Evolutionary conservation across 2,329 filamentous ascomycete genomes (phyloP), one percentile per base, ranked within the genome.

Genomic region (Apiospora pterosperma): DNA sequence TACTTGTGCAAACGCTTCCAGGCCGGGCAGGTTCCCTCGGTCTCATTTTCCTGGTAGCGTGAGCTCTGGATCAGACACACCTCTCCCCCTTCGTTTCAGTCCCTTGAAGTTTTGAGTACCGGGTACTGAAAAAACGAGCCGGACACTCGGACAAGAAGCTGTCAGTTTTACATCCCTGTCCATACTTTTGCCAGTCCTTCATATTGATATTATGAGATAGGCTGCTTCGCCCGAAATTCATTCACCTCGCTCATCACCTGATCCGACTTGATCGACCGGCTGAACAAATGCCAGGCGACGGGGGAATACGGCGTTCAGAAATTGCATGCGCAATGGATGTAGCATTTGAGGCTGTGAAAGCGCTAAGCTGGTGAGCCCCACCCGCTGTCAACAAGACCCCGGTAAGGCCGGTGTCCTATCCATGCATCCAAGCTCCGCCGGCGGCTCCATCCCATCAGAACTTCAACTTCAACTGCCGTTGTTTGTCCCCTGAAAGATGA

Each of bases 401-500:
- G 48, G 48, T 55, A 25, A 55, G 48, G 48, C 48, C 48, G 48
- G 21, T 16, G 48, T n/a, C 28, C 48, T 34, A 55, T 10, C 48
- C 48, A 55, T 55, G 48, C 48, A 55, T 28, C 25, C 19, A 34
- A 19, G 28, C 28, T 55, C 48, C 48, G 48, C 48, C 48, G 28
- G 48, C 48, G 48, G 48, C 48, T 55, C 48, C 48, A 55, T 55
- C 48, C 48, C 48, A 31, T 55, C 48, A 55, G 48, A 55, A 34
- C 48, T 55, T 55, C 48, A n/a, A 55, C 48, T 28, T 8, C 48
- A 55, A 55, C 48, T 55, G 48, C 48, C 48, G 48, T 34, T 3
- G 44, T 19, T 8, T 55, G 16, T 10, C 25, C 48, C 48, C 48
- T 55, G 48, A 55, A 55, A 34, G 31, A 31, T 34, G 25, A 34